These are phyloP conservation scores for Vitis rupestris DNA, from an alignment of 164 flowering plant species.

Conservation along the genomic window DNA sequence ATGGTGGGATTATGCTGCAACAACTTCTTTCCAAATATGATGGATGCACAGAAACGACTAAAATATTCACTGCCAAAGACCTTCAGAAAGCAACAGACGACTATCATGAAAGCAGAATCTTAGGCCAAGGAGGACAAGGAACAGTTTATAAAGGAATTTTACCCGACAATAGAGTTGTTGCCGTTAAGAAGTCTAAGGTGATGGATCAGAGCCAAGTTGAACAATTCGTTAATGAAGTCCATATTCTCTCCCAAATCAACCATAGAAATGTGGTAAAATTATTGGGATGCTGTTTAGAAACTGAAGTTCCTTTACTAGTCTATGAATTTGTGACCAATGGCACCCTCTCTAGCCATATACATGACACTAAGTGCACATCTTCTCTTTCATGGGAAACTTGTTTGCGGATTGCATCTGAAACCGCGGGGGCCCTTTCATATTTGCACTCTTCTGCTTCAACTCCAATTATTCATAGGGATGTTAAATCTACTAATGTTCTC, in stretches of 20 bases:
- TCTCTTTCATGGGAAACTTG: slow-evolving; percentile 31
- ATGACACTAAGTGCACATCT: slow-evolving; percentile 8
- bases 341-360: slow-evolving; percentile 38
- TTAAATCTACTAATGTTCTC: slow-evolving; percentile 43
- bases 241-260: slow-evolving; percentile 45
- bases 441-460: slow-evolving; percentile 43
- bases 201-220: slow-evolving; percentile 35
- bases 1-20: slow-evolving; percentile 45
- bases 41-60: slow-evolving; percentile 18
- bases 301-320: slow-evolving; percentile 44
- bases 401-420: slow-evolving; percentile 42
- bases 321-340: slow-evolving; percentile 50
- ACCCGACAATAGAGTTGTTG: slow-evolving; percentile 29
- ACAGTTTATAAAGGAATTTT: slow-evolving; percentile 42
- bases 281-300: slow-evolving; percentile 46
- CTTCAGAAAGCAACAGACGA: slow-evolving; percentile 43
- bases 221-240: slow-evolving; percentile 51
- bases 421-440: slow-evolving; percentile 46
- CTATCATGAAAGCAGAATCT: slow-evolving; percentile 28
- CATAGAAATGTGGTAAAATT: slow-evolving; percentile 49
- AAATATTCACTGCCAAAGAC: slow-evolving; percentile 40
- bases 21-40: slow-evolving; percentile 28
- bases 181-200: slow-evolving; percentile 48
- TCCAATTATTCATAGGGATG: slow-evolving; percentile 46
- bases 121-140: slow-evolving; percentile 48